Conservation (phyloP, 805 yeast genomes). For the Lachancea quebecensis region DNA sequence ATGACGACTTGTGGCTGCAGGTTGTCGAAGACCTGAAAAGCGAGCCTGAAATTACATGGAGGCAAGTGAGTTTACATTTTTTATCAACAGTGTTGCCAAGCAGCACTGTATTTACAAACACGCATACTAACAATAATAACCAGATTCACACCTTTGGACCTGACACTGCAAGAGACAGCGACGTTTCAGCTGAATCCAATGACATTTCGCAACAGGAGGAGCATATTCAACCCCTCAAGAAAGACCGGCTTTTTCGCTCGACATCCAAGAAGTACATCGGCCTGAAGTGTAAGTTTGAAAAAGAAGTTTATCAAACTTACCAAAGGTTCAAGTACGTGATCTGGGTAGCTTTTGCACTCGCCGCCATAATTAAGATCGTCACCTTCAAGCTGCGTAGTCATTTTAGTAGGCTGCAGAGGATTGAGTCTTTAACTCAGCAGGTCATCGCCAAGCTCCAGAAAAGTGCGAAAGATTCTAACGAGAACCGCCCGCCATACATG, state of each 20-base stretch:
- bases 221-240: conserved; percentile 28
- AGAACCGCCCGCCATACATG: conserved; percentile 38
- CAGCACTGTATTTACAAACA: neutral
- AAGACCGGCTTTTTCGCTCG: conserved; percentile 61
- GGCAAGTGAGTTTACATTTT: conserved; percentile 50
- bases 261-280: conserved; percentile 60
- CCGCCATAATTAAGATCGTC: conserved; percentile 20
- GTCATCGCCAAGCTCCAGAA: conserved; percentile 45
- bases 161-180: conserved; percentile 37
- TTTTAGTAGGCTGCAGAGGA: conserved; percentile 35
- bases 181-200: conserved; percentile 34
- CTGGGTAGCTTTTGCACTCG: conserved; percentile 8
- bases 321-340: conserved; percentile 21
- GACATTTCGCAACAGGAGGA: conserved; percentile 34
- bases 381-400: conserved; percentile 34
- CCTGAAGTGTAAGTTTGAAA: conserved; percentile 48
- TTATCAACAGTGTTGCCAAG: conserved; percentile 3
- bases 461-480: conserved; percentile 34
- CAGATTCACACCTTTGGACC: conserved; percentile 26
- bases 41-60: conserved; percentile 67
- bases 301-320: conserved; percentile 39
- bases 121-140: neutral
- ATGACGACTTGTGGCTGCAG: conserved; percentile 62
- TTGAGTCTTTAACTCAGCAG: conserved; percentile 41
- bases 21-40: conserved; percentile 53